Base-by-base conservation (phyloP, 768 basidiomycete species). In the button mushroom (Agaricus bisporus) region DNA sequence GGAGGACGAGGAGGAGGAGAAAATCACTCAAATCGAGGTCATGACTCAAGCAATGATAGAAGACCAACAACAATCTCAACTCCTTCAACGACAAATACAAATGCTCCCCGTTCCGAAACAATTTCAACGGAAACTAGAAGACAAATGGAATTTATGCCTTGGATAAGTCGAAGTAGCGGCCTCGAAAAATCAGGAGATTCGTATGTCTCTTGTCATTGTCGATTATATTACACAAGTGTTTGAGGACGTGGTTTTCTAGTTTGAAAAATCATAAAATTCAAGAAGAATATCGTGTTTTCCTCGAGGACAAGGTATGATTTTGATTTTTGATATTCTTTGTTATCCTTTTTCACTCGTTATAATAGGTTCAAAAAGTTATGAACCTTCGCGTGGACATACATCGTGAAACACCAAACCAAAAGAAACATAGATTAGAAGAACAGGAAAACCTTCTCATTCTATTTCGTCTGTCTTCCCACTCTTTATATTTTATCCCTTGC, bases 81-180 rank as follows among this genome's bases (percentile, higher is more conserved):
- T 51, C 8, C 41, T 22, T 22, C 22, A 22, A 22, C 22, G 22
- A 22, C 22, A 43, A 3, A 18, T 5, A 7, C 20, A 0, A 7
- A 7, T 17, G 10, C 36, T n/a, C 32, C 32, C 11, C 7, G 3
- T 29, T 15, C 35, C 9, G 41, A 14, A 5, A 14, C 48, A 17
- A 37, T 39, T 14, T 48, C 56, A 17, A 32, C 32, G 11, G 32
- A 11, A 11, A 51, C 45, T 14, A 62, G 60, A 54, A 59, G 70
- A 47, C 76, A 70, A 41, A 83, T 88, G 82, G 80, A 86, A 54
- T 68, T 78, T 47, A 77, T 90, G 45, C 76, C 87, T 1, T 86
- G 86, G 1, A 79, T 89, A 44, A 90, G 88, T 62, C 76, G 88
- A 38, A 88, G 86, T 60, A 84, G 88, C 58, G 87, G 88, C 9